Evolutionary conservation across 2,329 filamentous ascomycete species (phyloP).

Genomic region (Xylaria sp.): DNA sequence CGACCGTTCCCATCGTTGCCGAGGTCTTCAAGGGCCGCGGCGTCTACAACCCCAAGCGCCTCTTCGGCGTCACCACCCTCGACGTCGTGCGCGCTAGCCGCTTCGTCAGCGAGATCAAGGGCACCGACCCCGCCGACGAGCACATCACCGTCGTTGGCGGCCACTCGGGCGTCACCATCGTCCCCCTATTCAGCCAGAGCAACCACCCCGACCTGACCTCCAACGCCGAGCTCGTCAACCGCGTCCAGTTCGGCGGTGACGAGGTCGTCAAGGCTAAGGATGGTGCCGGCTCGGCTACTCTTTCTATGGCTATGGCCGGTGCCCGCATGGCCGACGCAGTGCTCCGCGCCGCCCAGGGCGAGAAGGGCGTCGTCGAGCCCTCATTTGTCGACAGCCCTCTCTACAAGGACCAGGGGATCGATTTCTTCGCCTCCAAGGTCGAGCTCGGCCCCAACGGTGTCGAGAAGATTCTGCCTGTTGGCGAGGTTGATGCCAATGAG

Average conservation of each 20-base stretch:
- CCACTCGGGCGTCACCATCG: conserved; percentile 98
- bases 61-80: conserved; percentile 99
- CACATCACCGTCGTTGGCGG: conserved; percentile 96
- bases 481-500: conserved; percentile 85
- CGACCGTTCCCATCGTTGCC: conserved; percentile 95
- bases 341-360: conserved; percentile 89
- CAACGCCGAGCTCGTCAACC: conserved; percentile 83
- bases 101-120: conserved; percentile 96
- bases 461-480: conserved; percentile 89
- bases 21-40: conserved; percentile 96
- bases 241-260: conserved; percentile 98
- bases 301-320: conserved; percentile 99
- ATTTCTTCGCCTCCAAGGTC: conserved; percentile 96
- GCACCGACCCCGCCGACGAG: conserved; percentile 89
- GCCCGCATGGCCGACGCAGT: conserved; percentile 86
- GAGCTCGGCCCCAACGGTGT: conserved; percentile 97
- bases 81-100: conserved; percentile 97
- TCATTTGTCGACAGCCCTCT: conserved; percentile 97
- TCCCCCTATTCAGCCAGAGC: conserved; percentile 95
- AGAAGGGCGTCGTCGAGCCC: conserved; percentile 95
- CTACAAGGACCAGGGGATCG: conserved; percentile 97
- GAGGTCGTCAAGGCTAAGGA: conserved; percentile 99
- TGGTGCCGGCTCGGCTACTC: conserved; percentile 93
- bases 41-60: conserved; percentile 99
- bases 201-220: conserved; percentile 84